These are phyloP conservation scores for Diaporthe amygdali DNA, from an alignment of 2,329 filamentous ascomycete species.

Conservation along the genomic window DNA sequence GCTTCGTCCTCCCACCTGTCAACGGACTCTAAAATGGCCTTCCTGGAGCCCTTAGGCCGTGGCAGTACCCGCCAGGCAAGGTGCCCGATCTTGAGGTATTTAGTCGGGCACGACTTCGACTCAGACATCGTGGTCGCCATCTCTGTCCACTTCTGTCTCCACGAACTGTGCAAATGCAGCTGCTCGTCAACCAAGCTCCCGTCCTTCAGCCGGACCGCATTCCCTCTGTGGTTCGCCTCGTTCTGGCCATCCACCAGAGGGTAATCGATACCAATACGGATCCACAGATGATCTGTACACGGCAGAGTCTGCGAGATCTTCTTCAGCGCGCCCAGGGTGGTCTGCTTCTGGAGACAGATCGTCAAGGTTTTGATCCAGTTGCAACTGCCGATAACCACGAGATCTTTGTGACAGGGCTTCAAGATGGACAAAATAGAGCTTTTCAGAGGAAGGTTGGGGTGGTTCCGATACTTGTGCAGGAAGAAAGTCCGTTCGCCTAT, in stretches of 20 bases:
- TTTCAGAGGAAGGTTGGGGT: constrained; percentile 7
- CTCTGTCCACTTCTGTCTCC: constrained; percentile 10
- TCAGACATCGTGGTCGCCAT: constrained; percentile 6
- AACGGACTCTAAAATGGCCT: not conserved
- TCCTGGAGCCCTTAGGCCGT: not conserved
- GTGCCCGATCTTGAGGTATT: constrained; percentile 21
- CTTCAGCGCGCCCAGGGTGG: not conserved
- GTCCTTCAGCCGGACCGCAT: constrained; percentile 4
- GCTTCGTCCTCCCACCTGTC: constrained; percentile 19
- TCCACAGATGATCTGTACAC: not conserved
- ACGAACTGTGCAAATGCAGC: not conserved
- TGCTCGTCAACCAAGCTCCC: constrained; percentile 17
- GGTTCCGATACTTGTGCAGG: not conserved
- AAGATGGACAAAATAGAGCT: not conserved
- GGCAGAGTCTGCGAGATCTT: not conserved
- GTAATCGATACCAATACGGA: constrained; percentile 17
- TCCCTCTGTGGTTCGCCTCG: constrained; percentile 1
- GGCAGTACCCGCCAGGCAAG: constrained; percentile 11
- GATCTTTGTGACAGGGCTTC: constrained; percentile 8
- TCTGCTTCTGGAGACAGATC: constrained; percentile 15
- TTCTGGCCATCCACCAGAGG: not conserved
- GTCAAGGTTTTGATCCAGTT: constrained; percentile 6
- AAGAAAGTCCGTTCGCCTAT: constrained; percentile 5
- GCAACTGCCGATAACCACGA: not conserved
- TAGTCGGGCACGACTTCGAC: not conserved